A percentile compares a stretch with the other conserved stretches of the same genome.
Conservation (phyloP, 1,284 basidiomycete genomes). For the Apiotrichum siamense region DNA sequence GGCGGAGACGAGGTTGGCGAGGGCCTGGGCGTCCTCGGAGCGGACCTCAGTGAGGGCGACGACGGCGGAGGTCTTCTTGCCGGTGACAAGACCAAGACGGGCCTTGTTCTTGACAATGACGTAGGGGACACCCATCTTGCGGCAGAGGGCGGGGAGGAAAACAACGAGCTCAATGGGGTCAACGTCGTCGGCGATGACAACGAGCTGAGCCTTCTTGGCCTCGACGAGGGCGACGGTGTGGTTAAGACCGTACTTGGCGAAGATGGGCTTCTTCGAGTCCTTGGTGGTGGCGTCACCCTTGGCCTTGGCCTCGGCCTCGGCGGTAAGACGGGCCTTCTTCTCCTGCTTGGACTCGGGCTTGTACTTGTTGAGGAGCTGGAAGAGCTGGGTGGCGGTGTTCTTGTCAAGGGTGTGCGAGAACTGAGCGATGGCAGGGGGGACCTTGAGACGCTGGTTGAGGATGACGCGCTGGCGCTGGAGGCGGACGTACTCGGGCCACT, state of each 20-base stretch:
- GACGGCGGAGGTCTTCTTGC: slow-evolving; percentile 94
- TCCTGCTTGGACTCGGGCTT: slow-evolving; percentile 69
- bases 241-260: slow-evolving; percentile 96
- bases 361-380: slow-evolving; percentile 96
- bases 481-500: slow-evolving; percentile 98
- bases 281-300: slow-evolving; percentile 49
- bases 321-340: slow-evolving; percentile 91
- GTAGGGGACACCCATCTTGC: slow-evolving; percentile 97
- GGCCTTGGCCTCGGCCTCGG: slow-evolving; percentile 66
- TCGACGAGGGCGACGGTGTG: slow-evolving; percentile 91
- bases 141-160: slow-evolving; percentile 97
- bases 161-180: slow-evolving; percentile 79
- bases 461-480: slow-evolving; percentile 99
- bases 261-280: slow-evolving; percentile 86
- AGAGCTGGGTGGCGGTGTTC: slow-evolving; percentile 97
- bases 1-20: slow-evolving; percentile 85
- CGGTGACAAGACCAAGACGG: slow-evolving; percentile 63
- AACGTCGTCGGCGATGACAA: slow-evolving; percentile 95
- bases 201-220: slow-evolving; percentile 95
- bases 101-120: slow-evolving; percentile 97
- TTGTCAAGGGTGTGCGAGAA: slow-evolving; percentile 98
- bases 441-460: slow-evolving; percentile 96
- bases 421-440: slow-evolving; percentile 95
- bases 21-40: slow-evolving; percentile 89
- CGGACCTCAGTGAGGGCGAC: slow-evolving; percentile 87